Evolutionary conservation across 2,329 filamentous ascomycete species (phyloP), one percentile per base, ranked within the genome.

Genomic region (Colletotrichum sp.): DNA sequence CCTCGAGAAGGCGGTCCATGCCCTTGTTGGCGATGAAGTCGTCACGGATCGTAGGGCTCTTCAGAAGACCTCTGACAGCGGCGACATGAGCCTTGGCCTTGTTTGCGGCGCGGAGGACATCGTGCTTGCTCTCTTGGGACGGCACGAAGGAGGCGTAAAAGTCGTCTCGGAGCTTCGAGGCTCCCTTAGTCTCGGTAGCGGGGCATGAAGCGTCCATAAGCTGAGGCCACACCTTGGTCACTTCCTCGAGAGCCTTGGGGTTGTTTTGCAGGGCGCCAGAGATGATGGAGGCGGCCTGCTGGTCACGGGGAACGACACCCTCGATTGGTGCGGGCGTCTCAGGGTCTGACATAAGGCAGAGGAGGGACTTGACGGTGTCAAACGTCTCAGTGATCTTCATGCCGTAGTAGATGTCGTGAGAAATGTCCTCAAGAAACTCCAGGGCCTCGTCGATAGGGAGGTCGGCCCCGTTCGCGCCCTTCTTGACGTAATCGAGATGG

Each of bases 391-490:
- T 87, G 74, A 94, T 88, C 81, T 93, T 90, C 21, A 92, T 85
- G 12, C 93, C 93, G 82, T 94, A 94, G 85, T 93, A 94, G 77
- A 94, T 91, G 82, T 94, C 93, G 82, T 94, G 92, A 0, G 92
- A 90, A 32, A 94, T 84, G 8, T 94, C 92, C 77, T 90, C 87
- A n/a, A 94, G 87, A 39, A 87, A 87, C 39, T 90, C 88, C 9
- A 94, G 86, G 0, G 90, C 90, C 13, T 84, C 84, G 55, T 90
- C 88, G 16, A 91, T 84, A 5, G 81, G 82, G 69, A 83, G 78
- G 18, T 82, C 81, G 21, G 78, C 78, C 12, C 76, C 75, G 24
- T 80, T 76, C 8, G 69, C 67, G n/a, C 78, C 79, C 64, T 77
- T 81, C 78, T 72, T 77, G 55, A 78, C 66, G 52, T 55, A 78